Evolutionary conservation across 345 rosid species (phyloP).

Genomic region (Turnera subulata): DNA sequence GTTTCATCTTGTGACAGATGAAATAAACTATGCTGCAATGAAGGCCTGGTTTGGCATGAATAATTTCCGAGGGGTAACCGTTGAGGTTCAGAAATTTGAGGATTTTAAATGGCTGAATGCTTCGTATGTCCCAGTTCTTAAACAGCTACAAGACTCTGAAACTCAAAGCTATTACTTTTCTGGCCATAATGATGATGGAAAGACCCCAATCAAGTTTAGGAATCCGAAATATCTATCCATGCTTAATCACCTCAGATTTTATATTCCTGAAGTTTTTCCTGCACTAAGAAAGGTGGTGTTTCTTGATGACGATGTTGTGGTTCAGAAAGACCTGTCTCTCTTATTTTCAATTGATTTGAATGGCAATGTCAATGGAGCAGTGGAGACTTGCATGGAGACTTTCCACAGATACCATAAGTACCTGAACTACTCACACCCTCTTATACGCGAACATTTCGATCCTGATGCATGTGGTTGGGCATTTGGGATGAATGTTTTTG

Average conservation of each 20-base stretch:
- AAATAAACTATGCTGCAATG: constrained; percentile 80
- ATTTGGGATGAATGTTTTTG: constrained; percentile 89
- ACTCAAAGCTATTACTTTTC: constrained; percentile 91
- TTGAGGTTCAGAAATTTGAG: constrained; percentile 84
- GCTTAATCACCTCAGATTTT: constrained; percentile 90
- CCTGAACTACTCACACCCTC: constrained; percentile 49
- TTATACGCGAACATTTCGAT: constrained; percentile 78
- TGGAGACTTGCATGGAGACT: constrained; percentile 96
- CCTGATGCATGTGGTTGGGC: constrained; percentile 99
- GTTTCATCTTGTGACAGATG: constrained; percentile 84
- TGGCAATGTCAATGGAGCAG: constrained; percentile 91
- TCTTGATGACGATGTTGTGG: constrained; percentile 88
- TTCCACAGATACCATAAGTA: constrained; percentile 68
- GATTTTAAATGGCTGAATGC: constrained; percentile 92
- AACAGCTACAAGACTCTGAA: constrained; percentile 91
- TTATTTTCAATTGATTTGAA: constrained; percentile 58
- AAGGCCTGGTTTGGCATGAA: constrained; percentile 80
- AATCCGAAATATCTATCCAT: constrained; percentile 88
- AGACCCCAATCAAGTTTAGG: constrained; percentile 86
- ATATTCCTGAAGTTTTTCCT: constrained; percentile 88
- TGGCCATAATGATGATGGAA: constrained; percentile 55
- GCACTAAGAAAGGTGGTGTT: constrained; percentile 72
- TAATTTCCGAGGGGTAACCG: constrained; percentile 61
- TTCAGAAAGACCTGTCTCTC: constrained; percentile 35
- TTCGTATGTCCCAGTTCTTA: constrained; percentile 87